phyloP scores from a whole-genome alignment of 495 filamentous ascomycete species.

The Hypomontagnella monticulosa region DNA sequence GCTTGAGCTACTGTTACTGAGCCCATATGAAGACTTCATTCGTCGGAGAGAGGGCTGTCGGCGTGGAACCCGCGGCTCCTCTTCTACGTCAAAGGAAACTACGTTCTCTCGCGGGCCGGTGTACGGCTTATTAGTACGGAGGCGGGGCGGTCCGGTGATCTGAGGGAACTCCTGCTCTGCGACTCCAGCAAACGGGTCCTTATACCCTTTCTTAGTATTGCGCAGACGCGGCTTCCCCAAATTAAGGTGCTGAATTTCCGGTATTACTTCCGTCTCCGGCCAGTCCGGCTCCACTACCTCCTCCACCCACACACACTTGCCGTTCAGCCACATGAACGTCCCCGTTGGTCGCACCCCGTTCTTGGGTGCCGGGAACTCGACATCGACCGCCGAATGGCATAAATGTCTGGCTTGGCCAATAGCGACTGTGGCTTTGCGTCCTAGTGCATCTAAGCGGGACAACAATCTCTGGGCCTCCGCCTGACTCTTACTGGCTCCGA shows the following conservation, averaged over 20 bases:
- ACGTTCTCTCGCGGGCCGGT: conserved; percentile 20
- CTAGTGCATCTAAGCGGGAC: neutral
- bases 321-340: conserved; percentile 24
- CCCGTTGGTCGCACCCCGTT: neutral
- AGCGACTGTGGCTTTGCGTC: neutral
- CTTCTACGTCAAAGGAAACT: neutral
- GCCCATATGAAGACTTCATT: neutral
- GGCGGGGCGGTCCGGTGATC: conserved; percentile 2
- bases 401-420: conserved; percentile 9
- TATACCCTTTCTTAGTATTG: conserved; percentile 31
- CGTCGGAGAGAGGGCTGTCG: conserved; percentile 18
- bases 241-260: neutral
- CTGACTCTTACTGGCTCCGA: neutral
- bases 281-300: neutral
- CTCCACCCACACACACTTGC: conserved; percentile 32
- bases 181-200: conserved; percentile 9
- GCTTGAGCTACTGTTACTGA: neutral
- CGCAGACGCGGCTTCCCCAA: conserved; percentile 16
- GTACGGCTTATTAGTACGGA: conserved; percentile 30
- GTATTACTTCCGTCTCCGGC: neutral
- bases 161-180: neutral
- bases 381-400: neutral
- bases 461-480: conserved; percentile 3
- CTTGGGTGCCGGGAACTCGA: conserved; percentile 16
- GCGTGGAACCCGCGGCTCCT: neutral